Evolutionary conservation across 257 asterid species (phyloP).

Genomic region (Plantago major): DNA sequence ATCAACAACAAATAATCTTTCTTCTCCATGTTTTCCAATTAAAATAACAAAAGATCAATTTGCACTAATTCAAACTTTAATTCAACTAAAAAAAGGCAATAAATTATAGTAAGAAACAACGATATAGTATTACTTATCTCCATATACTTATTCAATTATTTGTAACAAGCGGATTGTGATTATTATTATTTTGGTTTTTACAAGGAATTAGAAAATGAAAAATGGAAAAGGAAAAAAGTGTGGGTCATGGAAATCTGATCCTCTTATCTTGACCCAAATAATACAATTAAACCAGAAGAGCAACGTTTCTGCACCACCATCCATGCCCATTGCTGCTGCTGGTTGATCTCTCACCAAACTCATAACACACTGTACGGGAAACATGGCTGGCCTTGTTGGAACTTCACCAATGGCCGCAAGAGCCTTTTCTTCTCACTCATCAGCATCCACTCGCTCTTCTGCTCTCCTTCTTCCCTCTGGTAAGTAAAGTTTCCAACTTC

Average conservation of each 20-base stretch:
- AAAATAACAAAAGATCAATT: too few species aligned
- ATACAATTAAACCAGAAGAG: constrained; percentile 15
- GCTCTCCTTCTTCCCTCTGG: constrained; percentile 39
- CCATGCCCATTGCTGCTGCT: background rate
- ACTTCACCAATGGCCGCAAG: constrained; percentile 45
- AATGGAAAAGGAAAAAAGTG: background rate
- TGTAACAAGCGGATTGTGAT: too few species aligned
- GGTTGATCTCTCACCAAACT: constrained; percentile 3
- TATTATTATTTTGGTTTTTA: too few species aligned
- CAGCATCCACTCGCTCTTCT: constrained; percentile 28
- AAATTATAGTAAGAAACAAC: too few species aligned
- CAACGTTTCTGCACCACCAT: constrained; percentile 1
- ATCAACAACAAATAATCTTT: too few species aligned
- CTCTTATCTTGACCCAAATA: constrained; percentile 48
- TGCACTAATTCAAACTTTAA: too few species aligned
- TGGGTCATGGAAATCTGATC: constrained; percentile 51
- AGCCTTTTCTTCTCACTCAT: constrained; percentile 27
- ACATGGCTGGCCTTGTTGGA: constrained; percentile 53
- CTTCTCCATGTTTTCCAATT: too few species aligned
- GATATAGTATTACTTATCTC: too few species aligned
- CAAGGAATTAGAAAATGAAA: too few species aligned
- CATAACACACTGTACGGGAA: background rate
- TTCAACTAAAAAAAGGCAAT: too few species aligned
- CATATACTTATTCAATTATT: too few species aligned
- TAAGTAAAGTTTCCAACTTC: constrained; percentile 2